Evolutionary conservation across 805 yeast species (phyloP).

Genomic region (Cephaloascus fragrans): DNA sequence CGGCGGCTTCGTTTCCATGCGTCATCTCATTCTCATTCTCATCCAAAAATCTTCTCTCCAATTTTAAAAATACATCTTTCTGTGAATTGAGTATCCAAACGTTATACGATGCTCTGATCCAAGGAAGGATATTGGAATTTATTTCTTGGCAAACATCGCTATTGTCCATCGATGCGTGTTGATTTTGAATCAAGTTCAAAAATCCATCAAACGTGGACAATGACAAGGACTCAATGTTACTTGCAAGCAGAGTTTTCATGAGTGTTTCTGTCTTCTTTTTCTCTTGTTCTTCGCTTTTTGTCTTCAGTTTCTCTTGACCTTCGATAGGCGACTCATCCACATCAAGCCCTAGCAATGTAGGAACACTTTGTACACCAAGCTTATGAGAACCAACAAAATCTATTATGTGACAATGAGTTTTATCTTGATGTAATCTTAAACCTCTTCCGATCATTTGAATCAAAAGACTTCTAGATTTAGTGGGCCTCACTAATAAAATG

Average conservation of each 20-base stretch:
- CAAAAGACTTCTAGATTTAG: conserved; percentile 60
- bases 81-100: neutral
- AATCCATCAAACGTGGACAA: neutral
- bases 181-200: too few relatives aligned
- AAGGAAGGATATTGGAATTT: too few relatives aligned
- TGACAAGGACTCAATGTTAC: neutral
- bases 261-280: too few relatives aligned
- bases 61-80: too few relatives aligned
- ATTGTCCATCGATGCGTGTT: too few relatives aligned
- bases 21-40: neutral
- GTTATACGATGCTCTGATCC: neutral
- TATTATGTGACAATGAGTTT: conserved; percentile 59
- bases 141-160: too few relatives aligned
- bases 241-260: too few relatives aligned
- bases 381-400: conserved; percentile 63
- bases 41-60: neutral
- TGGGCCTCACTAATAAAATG: conserved; percentile 69
- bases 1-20: too few relatives aligned
- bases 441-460: conserved; percentile 93
- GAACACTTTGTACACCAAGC: conserved; percentile 46
- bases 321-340: too few relatives aligned
- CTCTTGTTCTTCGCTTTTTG: too few relatives aligned
- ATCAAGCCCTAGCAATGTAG: conserved; percentile 33
- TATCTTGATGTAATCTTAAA: conserved; percentile 50
- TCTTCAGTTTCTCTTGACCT: too few relatives aligned